Conservation (phyloP, 164 flowering plant genomes). For the Magnolia kwangsiensis region DNA sequence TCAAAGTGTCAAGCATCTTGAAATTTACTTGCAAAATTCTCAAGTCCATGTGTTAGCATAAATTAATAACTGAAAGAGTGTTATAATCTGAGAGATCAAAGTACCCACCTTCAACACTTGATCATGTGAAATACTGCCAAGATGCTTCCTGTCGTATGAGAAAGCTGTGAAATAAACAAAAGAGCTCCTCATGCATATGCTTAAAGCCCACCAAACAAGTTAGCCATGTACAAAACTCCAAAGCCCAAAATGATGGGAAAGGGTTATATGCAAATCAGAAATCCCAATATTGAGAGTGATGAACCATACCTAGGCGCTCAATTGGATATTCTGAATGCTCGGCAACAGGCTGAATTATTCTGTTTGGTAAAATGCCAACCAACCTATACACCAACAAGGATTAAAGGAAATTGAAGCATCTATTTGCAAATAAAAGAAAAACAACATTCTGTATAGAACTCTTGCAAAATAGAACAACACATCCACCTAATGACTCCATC, state of each 20-base stretch:
- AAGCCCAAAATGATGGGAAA: background rate
- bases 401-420: background rate
- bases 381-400: slow-evolving; percentile 37
- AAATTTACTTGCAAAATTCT: background rate
- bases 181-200: background rate
- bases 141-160: slow-evolving; percentile 77
- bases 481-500: slow-evolving; percentile 90
- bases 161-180: slow-evolving; percentile 58
- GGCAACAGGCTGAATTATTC: slow-evolving; percentile 86
- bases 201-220: background rate
- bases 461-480: background rate
- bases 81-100: background rate
- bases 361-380: slow-evolving; percentile 90
- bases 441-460: background rate
- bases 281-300: background rate
- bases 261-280: background rate
- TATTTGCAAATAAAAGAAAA: background rate
- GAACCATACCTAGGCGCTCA: slow-evolving; percentile 78
- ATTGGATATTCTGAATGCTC: slow-evolving; percentile 95
- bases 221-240: background rate
- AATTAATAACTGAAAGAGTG: background rate
- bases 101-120: slow-evolving; percentile 64
- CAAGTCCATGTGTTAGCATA: background rate
- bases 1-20: background rate
- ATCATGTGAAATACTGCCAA: slow-evolving; percentile 93